Evolutionary conservation across 1,284 basidiomycete species (phyloP).

Genomic region (Schizophyllum commune): DNA sequence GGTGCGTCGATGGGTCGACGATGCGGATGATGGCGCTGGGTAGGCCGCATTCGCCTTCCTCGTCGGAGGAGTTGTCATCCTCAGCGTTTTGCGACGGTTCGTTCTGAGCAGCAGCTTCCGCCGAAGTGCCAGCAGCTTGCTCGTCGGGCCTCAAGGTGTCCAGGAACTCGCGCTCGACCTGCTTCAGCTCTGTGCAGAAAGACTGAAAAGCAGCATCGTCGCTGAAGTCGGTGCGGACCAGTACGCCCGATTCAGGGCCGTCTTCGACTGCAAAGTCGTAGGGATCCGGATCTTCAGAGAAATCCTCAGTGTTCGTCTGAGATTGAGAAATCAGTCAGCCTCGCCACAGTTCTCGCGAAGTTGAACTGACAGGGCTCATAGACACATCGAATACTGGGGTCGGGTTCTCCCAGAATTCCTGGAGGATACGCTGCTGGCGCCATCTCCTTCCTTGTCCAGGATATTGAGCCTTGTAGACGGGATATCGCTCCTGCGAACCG

Average conservation of each 20-base stretch:
- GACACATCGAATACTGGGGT: background rate
- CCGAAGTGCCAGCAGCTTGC: slow-evolving; percentile 15
- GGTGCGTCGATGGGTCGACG: slow-evolving; percentile 32
- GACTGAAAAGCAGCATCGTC: slow-evolving; percentile 55
- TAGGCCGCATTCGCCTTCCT: slow-evolving; percentile 19
- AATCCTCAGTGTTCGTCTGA: background rate
- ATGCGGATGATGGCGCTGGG: slow-evolving; percentile 14
- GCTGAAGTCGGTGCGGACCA: slow-evolving; percentile 62
- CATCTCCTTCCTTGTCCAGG: background rate
- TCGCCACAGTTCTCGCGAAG: background rate
- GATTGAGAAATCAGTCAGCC: background rate
- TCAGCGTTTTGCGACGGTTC: slow-evolving; percentile 3
- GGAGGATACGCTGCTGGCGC: background rate
- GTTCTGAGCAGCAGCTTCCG: slow-evolving; percentile 3
- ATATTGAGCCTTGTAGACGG: slow-evolving; percentile 1
- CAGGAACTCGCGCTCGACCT: slow-evolving; percentile 43
- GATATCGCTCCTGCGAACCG: slow-evolving; percentile 21
- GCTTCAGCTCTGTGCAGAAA: slow-evolving; percentile 43
- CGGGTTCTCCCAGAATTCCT: background rate
- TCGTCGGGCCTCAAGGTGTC: slow-evolving; percentile 14
- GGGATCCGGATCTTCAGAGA: slow-evolving; percentile 22
- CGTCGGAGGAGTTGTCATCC: slow-evolving; percentile 19
- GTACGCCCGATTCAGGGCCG: slow-evolving; percentile 48
- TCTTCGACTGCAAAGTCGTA: slow-evolving; percentile 32
- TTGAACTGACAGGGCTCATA: background rate